Percentiles rank a stretch among this genome's conserved stretches.
Evolutionary conservation across 352 stramenopile genomes (phyloP).

Genomic region (Phytophthora europaea): DNA sequence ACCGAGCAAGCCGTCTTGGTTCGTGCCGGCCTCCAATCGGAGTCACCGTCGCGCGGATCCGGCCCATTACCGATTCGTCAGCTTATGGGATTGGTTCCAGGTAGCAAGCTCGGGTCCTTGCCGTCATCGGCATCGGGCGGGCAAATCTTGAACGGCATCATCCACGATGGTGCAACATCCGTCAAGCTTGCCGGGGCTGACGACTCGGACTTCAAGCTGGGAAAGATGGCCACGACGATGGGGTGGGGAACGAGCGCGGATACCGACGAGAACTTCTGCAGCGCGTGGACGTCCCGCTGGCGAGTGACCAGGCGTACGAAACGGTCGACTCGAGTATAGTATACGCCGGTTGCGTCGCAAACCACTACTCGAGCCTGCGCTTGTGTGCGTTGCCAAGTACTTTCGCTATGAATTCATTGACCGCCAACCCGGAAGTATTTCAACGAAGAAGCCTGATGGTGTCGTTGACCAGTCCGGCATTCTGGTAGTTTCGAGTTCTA

Average conservation of each 20-base stretch:
- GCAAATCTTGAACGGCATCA: too few relatives aligned
- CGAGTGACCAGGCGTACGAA: slow-evolving; percentile 35
- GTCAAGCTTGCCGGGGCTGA: slow-evolving; percentile 38
- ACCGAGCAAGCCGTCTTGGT: too few relatives aligned
- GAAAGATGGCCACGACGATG: slow-evolving; percentile 41
- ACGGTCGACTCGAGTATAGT: slow-evolving; percentile 53
- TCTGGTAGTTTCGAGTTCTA: slow-evolving; percentile 95
- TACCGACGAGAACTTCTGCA: slow-evolving; percentile 28
- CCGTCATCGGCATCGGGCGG: too few relatives aligned
- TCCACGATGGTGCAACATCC: too few relatives aligned
- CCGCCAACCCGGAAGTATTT: slow-evolving; percentile 75
- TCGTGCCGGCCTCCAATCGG: too few relatives aligned
- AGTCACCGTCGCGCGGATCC: too few relatives aligned
- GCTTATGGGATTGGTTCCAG: too few relatives aligned
- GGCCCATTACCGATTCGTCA: too few relatives aligned
- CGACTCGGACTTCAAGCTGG: slow-evolving; percentile 35
- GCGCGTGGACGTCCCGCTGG: slow-evolving; percentile 46
- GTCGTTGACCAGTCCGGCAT: slow-evolving; percentile 87
- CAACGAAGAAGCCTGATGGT: slow-evolving; percentile 69
- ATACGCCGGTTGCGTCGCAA: slow-evolving; percentile 49
- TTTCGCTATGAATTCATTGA: slow-evolving; percentile 88
- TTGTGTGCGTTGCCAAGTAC: slow-evolving; percentile 88
- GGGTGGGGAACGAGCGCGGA: slow-evolving; percentile 41
- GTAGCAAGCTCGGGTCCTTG: too few relatives aligned
- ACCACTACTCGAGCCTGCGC: slow-evolving; percentile 72